Evolutionary conservation across 148 eudicot genomes (phyloP), one percentile per base, ranked within the genome.

Genomic region (Cornus florida): DNA sequence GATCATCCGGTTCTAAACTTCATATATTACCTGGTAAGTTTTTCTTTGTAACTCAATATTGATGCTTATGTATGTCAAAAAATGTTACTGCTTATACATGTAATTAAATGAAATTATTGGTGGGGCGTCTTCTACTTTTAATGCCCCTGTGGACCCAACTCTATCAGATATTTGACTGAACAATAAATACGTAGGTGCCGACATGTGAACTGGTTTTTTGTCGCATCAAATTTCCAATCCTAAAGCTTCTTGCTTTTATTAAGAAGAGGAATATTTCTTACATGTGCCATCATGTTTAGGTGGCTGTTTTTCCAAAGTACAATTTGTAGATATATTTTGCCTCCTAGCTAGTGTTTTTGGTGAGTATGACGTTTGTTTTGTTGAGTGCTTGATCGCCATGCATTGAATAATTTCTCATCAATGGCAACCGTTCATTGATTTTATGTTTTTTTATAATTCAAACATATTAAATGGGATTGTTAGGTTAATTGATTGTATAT

Each of bases 1-100:
- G 85, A 93, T 79, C 99, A 96, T 84, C 98, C 99, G 11, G 62
- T 91, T 75, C 87, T 96, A 57, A 91, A 88, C 81, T 87, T 96
- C 19, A 75, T 85, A 12, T 96, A 96, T 79, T 96, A 93, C 84
- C 72, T 93, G 93, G 99, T 96, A 79, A 81, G 92, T 80, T 73
- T 76, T 24, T 56, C 33, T 38, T 31, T 32, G 31, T 20, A 35
- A 70, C 57, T 43, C 70, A 38, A 9, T 78, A 35, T 17, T 50
- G 32, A 28, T 39, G 13, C 70, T 28, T 24, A 46, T 19, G 70
- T 43, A 6, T 53, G 59, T 43, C 48, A 43, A 43, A 4, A 53
- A 14, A 53, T 16, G 59, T 11, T 53, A 19, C 16, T 53, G 59
- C 59, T 53, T 53, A 53, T 16, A 53, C 59, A 53, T 53, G 59